Percentiles rank a stretch among this genome's conserved stretches.
Evolutionary conservation across 768 basidiomycete genomes (phyloP).

Genomic region (Naganishia kalamii): DNA sequence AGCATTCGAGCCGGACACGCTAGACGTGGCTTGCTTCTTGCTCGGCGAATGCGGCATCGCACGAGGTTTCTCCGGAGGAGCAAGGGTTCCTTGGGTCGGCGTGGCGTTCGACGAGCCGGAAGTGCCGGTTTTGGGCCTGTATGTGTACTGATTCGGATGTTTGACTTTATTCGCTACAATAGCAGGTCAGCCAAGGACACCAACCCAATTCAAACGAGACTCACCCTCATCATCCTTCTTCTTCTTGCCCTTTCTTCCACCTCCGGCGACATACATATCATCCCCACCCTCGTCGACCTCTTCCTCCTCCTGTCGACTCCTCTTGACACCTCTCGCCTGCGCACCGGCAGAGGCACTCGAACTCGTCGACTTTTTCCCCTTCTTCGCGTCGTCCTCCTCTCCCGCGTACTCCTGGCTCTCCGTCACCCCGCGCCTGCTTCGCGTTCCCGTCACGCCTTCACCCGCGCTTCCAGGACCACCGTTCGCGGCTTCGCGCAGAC

Average conservation of each 20-base stretch:
- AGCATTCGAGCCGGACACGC: neutral
- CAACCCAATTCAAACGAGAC: neutral
- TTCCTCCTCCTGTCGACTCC: constrained; percentile 48
- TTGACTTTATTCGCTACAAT: constrained; percentile 45
- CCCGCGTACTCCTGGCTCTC: neutral
- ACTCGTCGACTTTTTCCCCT: constrained; percentile 34
- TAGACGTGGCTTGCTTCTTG: constrained; percentile 15
- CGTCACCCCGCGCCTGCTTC: constrained; percentile 26
- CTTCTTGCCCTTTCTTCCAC: constrained; percentile 40
- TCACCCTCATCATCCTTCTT: constrained; percentile 50
- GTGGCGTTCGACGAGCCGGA: constrained; percentile 15
- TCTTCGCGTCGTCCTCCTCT: constrained; percentile 42
- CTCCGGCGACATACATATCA: constrained; percentile 52
- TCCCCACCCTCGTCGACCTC: constrained; percentile 32
- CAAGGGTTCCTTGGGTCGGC: constrained; percentile 22
- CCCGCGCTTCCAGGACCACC: constrained; percentile 28
- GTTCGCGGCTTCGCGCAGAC: constrained; percentile 20
- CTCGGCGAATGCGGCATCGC: constrained; percentile 7
- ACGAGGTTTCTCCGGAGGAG: constrained; percentile 12
- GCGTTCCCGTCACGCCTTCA: constrained; percentile 23
- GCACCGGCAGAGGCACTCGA: constrained; percentile 52
- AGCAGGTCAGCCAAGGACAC: no score
- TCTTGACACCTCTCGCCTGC: constrained; percentile 48
- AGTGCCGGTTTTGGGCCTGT: constrained; percentile 43
- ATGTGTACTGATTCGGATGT: constrained; percentile 54